These are phyloP conservation scores for Dipodascus geniculatus DNA, from an alignment of 805 yeast genomes.

Conservation along the genomic window DNA sequence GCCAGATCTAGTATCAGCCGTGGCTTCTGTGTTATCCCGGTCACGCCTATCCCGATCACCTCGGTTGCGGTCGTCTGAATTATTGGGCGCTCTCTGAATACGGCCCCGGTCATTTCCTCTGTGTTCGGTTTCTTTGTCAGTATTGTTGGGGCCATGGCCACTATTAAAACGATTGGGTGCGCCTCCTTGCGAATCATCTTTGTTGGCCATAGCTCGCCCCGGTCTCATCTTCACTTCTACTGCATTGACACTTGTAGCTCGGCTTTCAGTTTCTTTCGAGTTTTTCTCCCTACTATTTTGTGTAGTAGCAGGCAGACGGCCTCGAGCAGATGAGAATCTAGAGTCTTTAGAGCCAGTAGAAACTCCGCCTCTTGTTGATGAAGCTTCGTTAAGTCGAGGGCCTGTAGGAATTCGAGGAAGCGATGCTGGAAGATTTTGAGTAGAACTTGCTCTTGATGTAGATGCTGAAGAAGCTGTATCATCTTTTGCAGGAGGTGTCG, in stretches of 20 bases:
- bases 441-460: not conserved
- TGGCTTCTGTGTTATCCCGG: not conserved
- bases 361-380: not conserved
- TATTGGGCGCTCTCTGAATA: not conserved
- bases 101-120: not conserved
- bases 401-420: slow-evolving; percentile 3
- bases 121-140: not conserved
- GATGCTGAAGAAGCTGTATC: not conserved
- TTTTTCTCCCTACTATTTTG: not conserved
- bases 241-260: not conserved
- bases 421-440: not conserved
- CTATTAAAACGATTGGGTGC: not conserved
- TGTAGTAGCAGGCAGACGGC: not conserved
- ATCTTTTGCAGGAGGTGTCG: not conserved
- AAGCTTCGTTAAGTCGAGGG: not conserved
- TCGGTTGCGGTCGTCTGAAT: not conserved
- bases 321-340: not conserved
- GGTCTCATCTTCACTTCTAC: not conserved
- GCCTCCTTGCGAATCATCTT: not conserved
- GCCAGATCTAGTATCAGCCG: not conserved
- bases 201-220: not conserved
- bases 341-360: not conserved
- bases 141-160: not conserved
- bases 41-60: slow-evolving; percentile 3
- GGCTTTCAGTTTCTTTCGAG: slow-evolving; percentile 4